phyloP scores from a whole-genome alignment of 345 rosid genomes.

The Cardamine occulta region DNA sequence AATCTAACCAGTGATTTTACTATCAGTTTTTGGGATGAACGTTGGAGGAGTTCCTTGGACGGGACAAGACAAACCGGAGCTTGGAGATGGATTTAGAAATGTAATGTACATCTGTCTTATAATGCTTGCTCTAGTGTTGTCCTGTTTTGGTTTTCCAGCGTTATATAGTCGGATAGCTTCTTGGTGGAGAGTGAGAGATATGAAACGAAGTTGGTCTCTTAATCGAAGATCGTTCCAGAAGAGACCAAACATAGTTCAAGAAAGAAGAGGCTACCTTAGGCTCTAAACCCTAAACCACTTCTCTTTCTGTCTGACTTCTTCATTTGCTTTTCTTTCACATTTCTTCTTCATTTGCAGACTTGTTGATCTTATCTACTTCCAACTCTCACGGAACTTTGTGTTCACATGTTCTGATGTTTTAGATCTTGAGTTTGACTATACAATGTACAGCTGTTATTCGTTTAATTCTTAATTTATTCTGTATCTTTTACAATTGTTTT shows the following conservation, averaged over 20 bases:
- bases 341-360: constrained; percentile 13
- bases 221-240: constrained; percentile 70
- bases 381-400: neutral
- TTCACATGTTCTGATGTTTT: constrained; percentile 11
- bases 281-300: constrained; percentile 46
- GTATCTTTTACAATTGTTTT: neutral
- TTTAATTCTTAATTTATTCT: constrained; percentile 2
- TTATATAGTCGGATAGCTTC: constrained; percentile 52
- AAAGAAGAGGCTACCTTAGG: constrained; percentile 75
- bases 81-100: constrained; percentile 79
- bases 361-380: constrained; percentile 15
- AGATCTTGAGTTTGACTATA: neutral
- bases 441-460: constrained; percentile 33
- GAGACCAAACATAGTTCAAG: constrained; percentile 54
- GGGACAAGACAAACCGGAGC: constrained; percentile 59
- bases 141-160: constrained; percentile 73
- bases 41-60: constrained; percentile 99
- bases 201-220: constrained; percentile 71
- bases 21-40: constrained; percentile 93
- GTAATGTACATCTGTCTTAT: constrained; percentile 77
- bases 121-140: constrained; percentile 58
- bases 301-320: neutral
- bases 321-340: constrained; percentile 12
- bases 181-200: constrained; percentile 58
- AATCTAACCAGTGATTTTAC: neutral